phyloP scores from a whole-genome alignment of 495 filamentous ascomycete species.

The Clohesyomyces aquaticus region DNA sequence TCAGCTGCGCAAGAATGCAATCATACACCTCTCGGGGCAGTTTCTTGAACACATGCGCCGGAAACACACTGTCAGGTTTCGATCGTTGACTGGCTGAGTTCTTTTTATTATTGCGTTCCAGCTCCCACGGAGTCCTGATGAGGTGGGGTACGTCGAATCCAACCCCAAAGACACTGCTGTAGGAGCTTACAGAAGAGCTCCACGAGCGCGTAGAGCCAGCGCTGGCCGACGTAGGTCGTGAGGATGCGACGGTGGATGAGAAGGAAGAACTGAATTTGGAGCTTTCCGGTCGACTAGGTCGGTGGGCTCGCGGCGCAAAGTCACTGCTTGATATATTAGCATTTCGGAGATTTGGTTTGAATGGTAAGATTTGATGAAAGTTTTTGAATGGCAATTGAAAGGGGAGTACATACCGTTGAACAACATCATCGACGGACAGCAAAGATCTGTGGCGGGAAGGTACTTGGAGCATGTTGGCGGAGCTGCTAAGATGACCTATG shows the following conservation, averaged over 20 bases:
- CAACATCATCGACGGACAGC: not conserved
- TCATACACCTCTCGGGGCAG: constrained; percentile 62
- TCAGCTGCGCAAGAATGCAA: constrained; percentile 58
- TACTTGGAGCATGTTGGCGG: not conserved
- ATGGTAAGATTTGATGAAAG: too few species aligned
- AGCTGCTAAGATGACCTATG: not conserved
- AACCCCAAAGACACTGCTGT: not conserved
- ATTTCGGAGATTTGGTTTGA: not conserved
- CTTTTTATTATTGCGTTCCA: constrained; percentile 35
- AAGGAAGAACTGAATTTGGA: too few species aligned
- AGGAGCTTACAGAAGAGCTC: constrained; percentile 13
- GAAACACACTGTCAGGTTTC: constrained; percentile 10
- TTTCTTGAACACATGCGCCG: constrained; percentile 49
- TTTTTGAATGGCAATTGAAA: not conserved
- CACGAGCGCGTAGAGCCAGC: constrained; percentile 8
- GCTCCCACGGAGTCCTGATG: constrained; percentile 46
- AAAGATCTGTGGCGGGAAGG: not conserved
- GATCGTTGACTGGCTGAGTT: constrained; percentile 18
- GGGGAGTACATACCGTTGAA: not conserved
- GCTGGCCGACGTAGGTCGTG: not conserved
- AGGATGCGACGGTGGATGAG: constrained; percentile 27
- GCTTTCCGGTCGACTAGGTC: not conserved
- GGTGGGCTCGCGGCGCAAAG: not conserved
- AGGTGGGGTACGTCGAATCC: constrained; percentile 35
- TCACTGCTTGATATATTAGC: not conserved